Evolutionary conservation across 2,329 filamentous ascomycete genomes (phyloP).

Genomic region (Knoxdaviesia proteae): DNA sequence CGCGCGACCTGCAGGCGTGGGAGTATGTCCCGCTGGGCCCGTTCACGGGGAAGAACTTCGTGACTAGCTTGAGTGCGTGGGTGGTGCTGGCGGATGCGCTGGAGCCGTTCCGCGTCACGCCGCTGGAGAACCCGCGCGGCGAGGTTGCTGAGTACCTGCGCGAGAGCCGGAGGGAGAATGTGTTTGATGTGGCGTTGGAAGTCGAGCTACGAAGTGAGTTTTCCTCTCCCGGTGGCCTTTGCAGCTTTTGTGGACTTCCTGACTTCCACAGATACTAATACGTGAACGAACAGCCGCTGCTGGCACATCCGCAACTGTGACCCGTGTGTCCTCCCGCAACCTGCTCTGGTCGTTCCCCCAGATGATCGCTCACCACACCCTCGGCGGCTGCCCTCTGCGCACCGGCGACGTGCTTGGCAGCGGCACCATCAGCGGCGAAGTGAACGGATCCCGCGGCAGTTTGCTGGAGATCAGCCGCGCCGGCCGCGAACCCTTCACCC

Average conservation of each 20-base stretch:
- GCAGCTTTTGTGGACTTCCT: too few relatives aligned
- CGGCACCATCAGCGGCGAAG: constrained; percentile 17
- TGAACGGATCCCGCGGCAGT: constrained; percentile 17
- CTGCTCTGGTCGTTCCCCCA: constrained; percentile 58
- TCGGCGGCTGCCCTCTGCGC: constrained; percentile 49
- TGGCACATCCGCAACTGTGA: background rate
- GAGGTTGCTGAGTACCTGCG: constrained; percentile 6
- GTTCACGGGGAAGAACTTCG: constrained; percentile 35
- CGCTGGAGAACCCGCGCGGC: constrained; percentile 5
- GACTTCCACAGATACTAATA: too few relatives aligned
- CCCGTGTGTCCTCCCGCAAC: constrained; percentile 7
- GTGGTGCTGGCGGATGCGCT: constrained; percentile 33
- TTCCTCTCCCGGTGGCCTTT: background rate
- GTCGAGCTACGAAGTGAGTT: constrained; percentile 5
- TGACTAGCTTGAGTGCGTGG: constrained; percentile 35
- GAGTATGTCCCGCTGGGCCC: constrained; percentile 37
- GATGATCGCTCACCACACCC: constrained; percentile 57
- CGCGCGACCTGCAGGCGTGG: constrained; percentile 31
- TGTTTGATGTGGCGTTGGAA: constrained; percentile 5
- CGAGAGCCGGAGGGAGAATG: constrained; percentile 3
- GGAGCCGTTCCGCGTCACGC: constrained; percentile 6
- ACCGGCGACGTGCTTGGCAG: constrained; percentile 50
- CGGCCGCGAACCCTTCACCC: constrained; percentile 21
- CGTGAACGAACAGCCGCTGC: too few relatives aligned
- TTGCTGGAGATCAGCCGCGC: constrained; percentile 23